Conservation (phyloP, 2,329 filamentous ascomycete species). For the Tolypocladium tropicale region DNA sequence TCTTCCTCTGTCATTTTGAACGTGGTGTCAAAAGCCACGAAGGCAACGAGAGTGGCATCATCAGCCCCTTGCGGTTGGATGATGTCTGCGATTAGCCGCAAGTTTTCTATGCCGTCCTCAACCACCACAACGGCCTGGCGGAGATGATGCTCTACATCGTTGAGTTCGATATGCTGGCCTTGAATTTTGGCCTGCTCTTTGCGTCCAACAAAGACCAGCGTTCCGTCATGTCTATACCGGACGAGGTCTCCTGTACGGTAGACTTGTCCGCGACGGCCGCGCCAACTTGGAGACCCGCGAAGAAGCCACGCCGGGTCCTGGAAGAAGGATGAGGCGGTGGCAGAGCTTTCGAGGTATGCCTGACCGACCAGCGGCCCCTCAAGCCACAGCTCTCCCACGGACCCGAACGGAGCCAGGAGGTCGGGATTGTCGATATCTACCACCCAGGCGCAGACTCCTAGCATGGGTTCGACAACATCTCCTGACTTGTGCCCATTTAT, state of each 20-base stretch:
- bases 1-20: neutral
- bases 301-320: constrained; percentile 4
- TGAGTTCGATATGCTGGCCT: constrained; percentile 40
- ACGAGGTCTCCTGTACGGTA: constrained; percentile 40
- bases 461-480: neutral
- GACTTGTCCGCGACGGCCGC: constrained; percentile 11
- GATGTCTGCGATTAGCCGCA: constrained; percentile 4
- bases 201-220: constrained; percentile 33
- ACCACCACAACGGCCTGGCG: neutral
- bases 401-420: constrained; percentile 6
- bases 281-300: neutral
- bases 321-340: constrained; percentile 13
- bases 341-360: constrained; percentile 7
- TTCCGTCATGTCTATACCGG: constrained; percentile 21
- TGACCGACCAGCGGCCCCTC: constrained; percentile 10
- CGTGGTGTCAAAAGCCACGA: constrained; percentile 2
- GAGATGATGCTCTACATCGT: constrained; percentile 9
- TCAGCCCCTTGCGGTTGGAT: constrained; percentile 1
- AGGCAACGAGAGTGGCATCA: constrained; percentile 4
- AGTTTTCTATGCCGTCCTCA: neutral
- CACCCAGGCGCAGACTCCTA: constrained; percentile 7
- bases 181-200: constrained; percentile 43
- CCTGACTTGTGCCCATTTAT: neutral
- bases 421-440: constrained; percentile 6
- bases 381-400: constrained; percentile 10